A percentile compares a stretch with the other conserved stretches of the same genome.
These are phyloP conservation scores for Massarina eburnea DNA, from an alignment of 2,329 filamentous ascomycete genomes.

Conservation along the genomic window DNA sequence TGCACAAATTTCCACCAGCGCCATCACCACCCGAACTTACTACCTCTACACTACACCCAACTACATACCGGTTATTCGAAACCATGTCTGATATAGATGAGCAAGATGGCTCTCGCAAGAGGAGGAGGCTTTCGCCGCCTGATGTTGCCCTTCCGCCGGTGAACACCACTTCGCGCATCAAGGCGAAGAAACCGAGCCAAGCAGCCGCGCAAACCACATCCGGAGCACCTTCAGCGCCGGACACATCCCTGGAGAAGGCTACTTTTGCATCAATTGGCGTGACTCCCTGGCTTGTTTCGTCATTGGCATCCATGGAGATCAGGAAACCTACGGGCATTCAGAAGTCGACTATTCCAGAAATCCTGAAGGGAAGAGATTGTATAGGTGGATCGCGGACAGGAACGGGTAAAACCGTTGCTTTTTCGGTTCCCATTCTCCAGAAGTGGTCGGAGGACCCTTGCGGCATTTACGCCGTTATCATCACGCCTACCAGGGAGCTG, in stretches of 20 bases:
- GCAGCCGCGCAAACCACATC: slow-evolving; percentile 4
- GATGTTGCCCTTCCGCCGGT: slow-evolving; percentile 13
- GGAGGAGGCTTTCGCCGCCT: slow-evolving; percentile 37
- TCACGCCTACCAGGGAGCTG: slow-evolving; percentile 65
- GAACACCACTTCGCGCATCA: slow-evolving; percentile 38
- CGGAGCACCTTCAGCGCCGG: slow-evolving; percentile 6
- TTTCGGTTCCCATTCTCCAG: slow-evolving; percentile 91
- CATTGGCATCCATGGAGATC: slow-evolving; percentile 77
- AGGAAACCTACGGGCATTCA: slow-evolving; percentile 90
- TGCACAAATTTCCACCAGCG: slow-evolving; percentile 26
- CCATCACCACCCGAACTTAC: slow-evolving; percentile 8
- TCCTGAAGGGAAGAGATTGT: slow-evolving; percentile 83
- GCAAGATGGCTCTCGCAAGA: slow-evolving; percentile 38
- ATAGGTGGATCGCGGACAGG: slow-evolving; percentile 94
- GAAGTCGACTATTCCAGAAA: slow-evolving; percentile 87
- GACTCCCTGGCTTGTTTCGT: slow-evolving; percentile 83
- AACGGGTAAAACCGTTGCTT: slow-evolving; percentile 96
- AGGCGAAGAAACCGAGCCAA: slow-evolving; percentile 22
- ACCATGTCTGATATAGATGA: slow-evolving; percentile 13
- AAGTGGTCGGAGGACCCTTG: slow-evolving; percentile 90
- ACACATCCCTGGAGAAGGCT: slow-evolving; percentile 45
- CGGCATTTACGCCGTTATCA: slow-evolving; percentile 76
- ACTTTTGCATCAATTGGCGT: slow-evolving; percentile 75
- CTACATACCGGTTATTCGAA: background rate
- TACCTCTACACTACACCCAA: background rate